These are phyloP conservation scores for Sonneratia alba DNA, from an alignment of 345 rosid species.

Conservation along the genomic window DNA sequence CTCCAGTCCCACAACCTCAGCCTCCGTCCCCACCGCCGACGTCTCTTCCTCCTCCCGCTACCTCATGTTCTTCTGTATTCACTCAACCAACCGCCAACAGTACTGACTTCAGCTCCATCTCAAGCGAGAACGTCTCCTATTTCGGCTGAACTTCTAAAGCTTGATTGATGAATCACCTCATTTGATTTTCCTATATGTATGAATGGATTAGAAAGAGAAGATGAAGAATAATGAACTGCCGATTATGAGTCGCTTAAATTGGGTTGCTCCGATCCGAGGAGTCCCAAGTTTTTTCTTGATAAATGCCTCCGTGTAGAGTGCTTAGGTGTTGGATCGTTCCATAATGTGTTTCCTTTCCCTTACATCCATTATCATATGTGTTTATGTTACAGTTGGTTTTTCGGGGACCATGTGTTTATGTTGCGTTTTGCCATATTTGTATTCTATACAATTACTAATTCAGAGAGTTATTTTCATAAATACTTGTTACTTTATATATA, in stretches of 20 bases:
- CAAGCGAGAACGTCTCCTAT: conserved; percentile 60
- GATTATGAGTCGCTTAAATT: not conserved
- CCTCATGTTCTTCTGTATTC: conserved; percentile 54
- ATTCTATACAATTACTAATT: not conserved
- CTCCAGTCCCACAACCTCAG: conserved; percentile 27
- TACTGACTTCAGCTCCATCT: conserved; percentile 48
- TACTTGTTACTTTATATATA: not conserved
- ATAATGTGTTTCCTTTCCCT: not conserved
- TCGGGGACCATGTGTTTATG: not conserved
- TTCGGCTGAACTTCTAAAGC: conserved; percentile 39
- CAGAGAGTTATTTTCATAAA: not conserved
- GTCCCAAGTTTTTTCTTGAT: not conserved
- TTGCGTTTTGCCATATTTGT: not conserved
- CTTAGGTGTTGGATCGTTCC: conserved; percentile 1
- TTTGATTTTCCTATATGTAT: not conserved
- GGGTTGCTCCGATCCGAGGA: not conserved
- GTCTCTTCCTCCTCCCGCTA: conserved; percentile 26
- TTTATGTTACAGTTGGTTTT: not conserved
- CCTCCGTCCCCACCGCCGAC: conserved; percentile 19
- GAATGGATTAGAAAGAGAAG: not conserved
- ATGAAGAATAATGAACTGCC: not conserved
- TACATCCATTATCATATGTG: not conserved
- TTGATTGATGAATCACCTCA: not conserved
- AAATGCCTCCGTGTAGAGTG: not conserved
- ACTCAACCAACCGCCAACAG: conserved; percentile 21